Evolutionary conservation across 169 alveolate species (phyloP).

Genomic region (Babesia sp.): DNA sequence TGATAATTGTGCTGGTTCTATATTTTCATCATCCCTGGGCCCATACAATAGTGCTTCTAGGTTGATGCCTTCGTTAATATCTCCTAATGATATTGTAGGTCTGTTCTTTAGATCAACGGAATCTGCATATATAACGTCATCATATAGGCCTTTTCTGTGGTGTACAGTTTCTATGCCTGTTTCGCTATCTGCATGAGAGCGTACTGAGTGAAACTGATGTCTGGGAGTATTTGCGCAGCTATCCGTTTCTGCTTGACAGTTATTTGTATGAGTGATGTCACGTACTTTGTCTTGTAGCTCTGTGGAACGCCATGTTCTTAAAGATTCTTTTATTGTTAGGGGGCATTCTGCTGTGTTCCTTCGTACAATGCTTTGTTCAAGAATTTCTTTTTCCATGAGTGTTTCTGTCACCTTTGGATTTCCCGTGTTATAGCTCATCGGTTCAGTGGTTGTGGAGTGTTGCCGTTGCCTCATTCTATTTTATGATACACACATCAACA

Average conservation of each 20-base stretch:
- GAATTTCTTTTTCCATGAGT: neutral
- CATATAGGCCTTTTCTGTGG: constrained; percentile 8
- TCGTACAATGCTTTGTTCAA: neutral
- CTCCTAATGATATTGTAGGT: constrained; percentile 31
- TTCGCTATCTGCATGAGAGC: neutral
- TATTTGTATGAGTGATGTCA: neutral
- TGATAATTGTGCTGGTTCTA: neutral
- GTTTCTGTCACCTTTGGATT: neutral
- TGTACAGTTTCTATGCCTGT: constrained; percentile 27
- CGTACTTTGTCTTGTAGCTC: neutral
- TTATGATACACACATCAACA: constrained; percentile 6
- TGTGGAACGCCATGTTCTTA: neutral
- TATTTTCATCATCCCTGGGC: neutral
- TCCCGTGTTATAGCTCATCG: neutral
- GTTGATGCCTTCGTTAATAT: constrained; percentile 1
- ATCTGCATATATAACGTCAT: neutral
- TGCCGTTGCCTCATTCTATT: neutral
- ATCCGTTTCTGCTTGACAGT: neutral
- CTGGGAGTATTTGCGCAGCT: constrained; percentile 22
- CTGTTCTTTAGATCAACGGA: constrained; percentile 1
- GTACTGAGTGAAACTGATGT: neutral
- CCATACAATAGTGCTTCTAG: constrained; percentile 22
- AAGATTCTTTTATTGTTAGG: neutral
- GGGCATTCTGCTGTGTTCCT: constrained; percentile 26
- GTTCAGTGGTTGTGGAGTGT: neutral